Evolutionary conservation across 768 basidiomycete genomes (phyloP), one percentile per base, ranked within the genome.

Genomic region (Phaffia australis): DNA sequence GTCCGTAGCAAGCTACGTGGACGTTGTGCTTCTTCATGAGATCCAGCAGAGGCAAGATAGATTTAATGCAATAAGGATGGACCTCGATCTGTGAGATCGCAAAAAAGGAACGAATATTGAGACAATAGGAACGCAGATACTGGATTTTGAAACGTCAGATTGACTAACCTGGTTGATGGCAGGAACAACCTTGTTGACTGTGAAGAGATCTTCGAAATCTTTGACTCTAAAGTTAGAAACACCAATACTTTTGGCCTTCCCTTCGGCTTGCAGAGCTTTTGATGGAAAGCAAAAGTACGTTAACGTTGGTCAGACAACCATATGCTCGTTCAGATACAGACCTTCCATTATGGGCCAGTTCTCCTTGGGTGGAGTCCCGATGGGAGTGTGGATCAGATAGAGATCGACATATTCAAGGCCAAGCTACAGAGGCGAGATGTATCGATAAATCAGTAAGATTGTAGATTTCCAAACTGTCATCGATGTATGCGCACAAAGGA

Each of bases 301-400:
- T 32, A 4, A 64, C 11, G 35, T 15, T 11, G 9, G 52, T 25
- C 3, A 29, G 42, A 23, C 18, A 27, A 29, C 30, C 59, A 9
- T 30, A 2, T 23, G 56, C 56, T 18, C 7, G 16, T 4, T 25
- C 21, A 60, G 9, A 32, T 4, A 50, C 27, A 23, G 46, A 23
- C 52, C 52, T 27, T 67, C 66, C 47, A 67, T 30, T 21, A 61
- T 48, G 18, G 61, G 61, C 61, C 61, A 63, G 29, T 56, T 19
- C 8, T 55, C 54, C 19, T 48, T 21, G 18, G 61, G 56, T 23
- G 60, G 48, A n/a, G 61, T 68, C 25, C 25, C 27, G 52, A 63
- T 23, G 1, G 94, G 94, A 0, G 94, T 92, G n/a, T 81, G 79
- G 68, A 93, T 90, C 29, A 99, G 79, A 77, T 86, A 99, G 7